phyloP scores from a whole-genome alignment of 768 basidiomycete genomes.

The Sarcomyxa edulis region DNA sequence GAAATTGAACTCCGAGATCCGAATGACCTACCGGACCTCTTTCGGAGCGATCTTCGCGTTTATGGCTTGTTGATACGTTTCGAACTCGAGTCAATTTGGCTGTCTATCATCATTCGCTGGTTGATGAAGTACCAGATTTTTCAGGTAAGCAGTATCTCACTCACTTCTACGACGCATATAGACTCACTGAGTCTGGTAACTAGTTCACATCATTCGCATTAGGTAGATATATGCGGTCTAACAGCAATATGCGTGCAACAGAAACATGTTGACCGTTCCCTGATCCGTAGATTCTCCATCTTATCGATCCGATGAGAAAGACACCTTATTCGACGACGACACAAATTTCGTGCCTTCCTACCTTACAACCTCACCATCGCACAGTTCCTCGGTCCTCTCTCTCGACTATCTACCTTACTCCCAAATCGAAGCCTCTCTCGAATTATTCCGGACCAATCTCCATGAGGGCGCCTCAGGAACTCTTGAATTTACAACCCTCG shows the following conservation, averaged over 20 bases:
- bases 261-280: neutral
- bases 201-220: neutral
- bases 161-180: neutral
- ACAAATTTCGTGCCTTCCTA: neutral
- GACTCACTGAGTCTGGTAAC: neutral
- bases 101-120: conserved; percentile 31
- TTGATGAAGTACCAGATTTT: conserved; percentile 18
- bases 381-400: neutral
- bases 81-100: conserved; percentile 24
- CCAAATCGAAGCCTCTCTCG: conserved; percentile 17
- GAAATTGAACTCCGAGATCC: conserved; percentile 40
- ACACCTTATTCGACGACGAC: neutral
- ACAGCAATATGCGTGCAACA: neutral
- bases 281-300: neutral
- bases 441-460: conserved; percentile 15
- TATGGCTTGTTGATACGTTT: conserved; percentile 35
- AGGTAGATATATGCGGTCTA: neutral
- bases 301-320: neutral
- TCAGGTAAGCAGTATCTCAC: neutral
- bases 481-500: conserved; percentile 33
- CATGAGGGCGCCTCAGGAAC: conserved; percentile 10
- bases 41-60: conserved; percentile 24
- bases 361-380: neutral
- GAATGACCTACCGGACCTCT: conserved; percentile 30
- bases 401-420: conserved; percentile 14